These are phyloP conservation scores for Mycosphaerella sp. DNA, from an alignment of 2,329 filamentous ascomycete genomes.

Conservation along the genomic window DNA sequence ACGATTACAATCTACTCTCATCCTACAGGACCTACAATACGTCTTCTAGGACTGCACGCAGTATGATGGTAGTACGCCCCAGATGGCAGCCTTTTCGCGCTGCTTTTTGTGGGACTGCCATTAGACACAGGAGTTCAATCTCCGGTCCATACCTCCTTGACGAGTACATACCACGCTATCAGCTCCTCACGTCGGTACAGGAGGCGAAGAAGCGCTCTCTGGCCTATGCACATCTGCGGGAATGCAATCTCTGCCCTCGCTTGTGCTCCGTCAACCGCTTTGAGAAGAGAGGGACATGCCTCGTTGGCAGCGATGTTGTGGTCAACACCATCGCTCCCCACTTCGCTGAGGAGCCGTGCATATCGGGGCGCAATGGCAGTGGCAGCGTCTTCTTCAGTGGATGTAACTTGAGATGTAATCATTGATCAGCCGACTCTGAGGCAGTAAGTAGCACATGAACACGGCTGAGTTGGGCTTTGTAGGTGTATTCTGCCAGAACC, in stretches of 20 bases:
- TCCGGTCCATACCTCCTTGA: conserved; percentile 59
- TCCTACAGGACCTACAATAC: not conserved
- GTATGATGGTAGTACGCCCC: not conserved
- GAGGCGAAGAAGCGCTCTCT: conserved; percentile 65
- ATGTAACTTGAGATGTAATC: conserved; percentile 61
- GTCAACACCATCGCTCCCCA: conserved; percentile 82
- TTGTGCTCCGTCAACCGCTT: conserved; percentile 75
- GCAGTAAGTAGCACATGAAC: not conserved
- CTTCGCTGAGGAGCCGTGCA: conserved; percentile 76
- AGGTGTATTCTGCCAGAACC: conserved; percentile 66
- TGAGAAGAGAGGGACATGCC: conserved; percentile 68
- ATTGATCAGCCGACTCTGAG: not conserved
- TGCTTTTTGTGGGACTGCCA: not conserved
- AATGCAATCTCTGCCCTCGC: conserved; percentile 77
- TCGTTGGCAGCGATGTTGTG: conserved; percentile 68
- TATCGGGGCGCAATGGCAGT: conserved; percentile 74
- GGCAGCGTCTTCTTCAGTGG: conserved; percentile 78
- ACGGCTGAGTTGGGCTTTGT: not conserved
- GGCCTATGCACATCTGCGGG: conserved; percentile 67
- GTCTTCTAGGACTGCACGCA: not conserved
- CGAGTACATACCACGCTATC: conserved; percentile 67
- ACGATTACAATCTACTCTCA: not conserved
- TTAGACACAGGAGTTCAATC: conserved; percentile 33
- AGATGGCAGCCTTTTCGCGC: not conserved
- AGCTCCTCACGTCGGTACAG: conserved; percentile 60